A percentile compares a stretch with the other conserved stretches of the same genome.
Conservation (phyloP, 2,329 filamentous ascomycete species). For the Ceratocystis smalleyi region DNA sequence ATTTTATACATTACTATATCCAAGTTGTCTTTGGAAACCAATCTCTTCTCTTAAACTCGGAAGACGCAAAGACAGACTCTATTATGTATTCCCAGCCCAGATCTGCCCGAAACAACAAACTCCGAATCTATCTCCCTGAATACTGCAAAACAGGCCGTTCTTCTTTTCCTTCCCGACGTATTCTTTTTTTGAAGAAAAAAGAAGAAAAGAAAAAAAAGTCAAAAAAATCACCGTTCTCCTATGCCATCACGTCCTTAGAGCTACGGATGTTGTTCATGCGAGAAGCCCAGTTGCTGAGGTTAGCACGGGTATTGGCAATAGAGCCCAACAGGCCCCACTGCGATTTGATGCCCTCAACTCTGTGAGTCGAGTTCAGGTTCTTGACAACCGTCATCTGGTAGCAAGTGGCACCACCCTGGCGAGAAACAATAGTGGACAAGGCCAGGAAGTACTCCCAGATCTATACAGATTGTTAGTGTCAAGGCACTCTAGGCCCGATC, state of each 20-base stretch:
- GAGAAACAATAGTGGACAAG: constrained; percentile 67
- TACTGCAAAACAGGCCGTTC: background rate
- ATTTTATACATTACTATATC: constrained; percentile 4
- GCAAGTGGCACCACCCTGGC: constrained; percentile 71
- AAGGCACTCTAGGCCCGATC: background rate
- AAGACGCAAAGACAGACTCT: background rate
- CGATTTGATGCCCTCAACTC: constrained; percentile 54
- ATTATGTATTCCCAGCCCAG: background rate
- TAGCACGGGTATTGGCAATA: constrained; percentile 24
- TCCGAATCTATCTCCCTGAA: background rate
- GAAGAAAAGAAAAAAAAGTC: background rate
- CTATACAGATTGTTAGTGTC: constrained; percentile 26
- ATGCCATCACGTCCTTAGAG: constrained; percentile 13
- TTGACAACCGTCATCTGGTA: constrained; percentile 78
- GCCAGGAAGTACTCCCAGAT: constrained; percentile 90
- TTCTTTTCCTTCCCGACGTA: background rate
- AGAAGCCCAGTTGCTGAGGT: constrained; percentile 22
- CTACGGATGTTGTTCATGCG: constrained; percentile 16
- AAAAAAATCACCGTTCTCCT: constrained; percentile 1
- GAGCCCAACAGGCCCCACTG: constrained; percentile 58
- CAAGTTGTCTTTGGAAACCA: background rate
- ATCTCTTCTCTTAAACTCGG: background rate
- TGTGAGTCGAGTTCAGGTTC: constrained; percentile 78
- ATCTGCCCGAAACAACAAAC: background rate
- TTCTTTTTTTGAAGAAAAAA: background rate